A percentile compares a stretch with the other conserved stretches of the same genome.
Conservation (phyloP, 2,329 filamentous ascomycete species). For the Raffaelea ambrosiae region DNA sequence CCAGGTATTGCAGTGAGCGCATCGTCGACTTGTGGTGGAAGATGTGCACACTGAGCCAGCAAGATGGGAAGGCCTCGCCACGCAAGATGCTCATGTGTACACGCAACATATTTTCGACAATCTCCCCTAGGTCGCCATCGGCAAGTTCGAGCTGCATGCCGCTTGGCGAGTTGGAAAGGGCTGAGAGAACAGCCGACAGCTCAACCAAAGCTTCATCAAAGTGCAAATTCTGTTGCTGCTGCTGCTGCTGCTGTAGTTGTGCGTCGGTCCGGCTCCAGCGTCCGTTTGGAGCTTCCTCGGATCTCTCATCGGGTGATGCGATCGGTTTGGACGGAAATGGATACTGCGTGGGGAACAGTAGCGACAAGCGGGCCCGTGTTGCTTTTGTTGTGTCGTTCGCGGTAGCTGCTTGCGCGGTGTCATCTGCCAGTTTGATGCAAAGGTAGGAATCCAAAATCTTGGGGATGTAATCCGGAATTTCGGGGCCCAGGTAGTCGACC, state of each 20-base stretch:
- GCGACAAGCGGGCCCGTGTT: constrained; percentile 61
- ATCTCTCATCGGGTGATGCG: constrained; percentile 18
- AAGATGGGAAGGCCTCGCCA: constrained; percentile 79
- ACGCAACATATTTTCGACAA: constrained; percentile 71
- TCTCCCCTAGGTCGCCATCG: constrained; percentile 63
- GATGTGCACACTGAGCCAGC: constrained; percentile 89
- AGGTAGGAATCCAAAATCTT: constrained; percentile 88
- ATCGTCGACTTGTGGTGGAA: constrained; percentile 89
- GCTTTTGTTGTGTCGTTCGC: constrained; percentile 14
- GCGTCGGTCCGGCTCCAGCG: neutral
- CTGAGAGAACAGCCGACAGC: constrained; percentile 77
- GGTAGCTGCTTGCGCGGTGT: neutral
- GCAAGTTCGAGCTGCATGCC: constrained; percentile 69
- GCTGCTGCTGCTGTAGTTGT: neutral
- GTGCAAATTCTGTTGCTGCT: no score
- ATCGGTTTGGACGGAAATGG: constrained; percentile 74
- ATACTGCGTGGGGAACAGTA: constrained; percentile 84
- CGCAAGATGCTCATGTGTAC: constrained; percentile 84
- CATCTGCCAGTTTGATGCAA: constrained; percentile 52
- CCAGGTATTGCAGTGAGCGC: constrained; percentile 74
- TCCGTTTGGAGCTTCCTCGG: constrained; percentile 20
- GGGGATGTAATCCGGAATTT: constrained; percentile 81
- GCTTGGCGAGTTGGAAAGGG: constrained; percentile 64
- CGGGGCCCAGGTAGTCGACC: constrained; percentile 65
- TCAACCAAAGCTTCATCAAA: constrained; percentile 88